Conservation (phyloP, 176 grass and related monocot species). For the Sorghum bicolor region DNA sequence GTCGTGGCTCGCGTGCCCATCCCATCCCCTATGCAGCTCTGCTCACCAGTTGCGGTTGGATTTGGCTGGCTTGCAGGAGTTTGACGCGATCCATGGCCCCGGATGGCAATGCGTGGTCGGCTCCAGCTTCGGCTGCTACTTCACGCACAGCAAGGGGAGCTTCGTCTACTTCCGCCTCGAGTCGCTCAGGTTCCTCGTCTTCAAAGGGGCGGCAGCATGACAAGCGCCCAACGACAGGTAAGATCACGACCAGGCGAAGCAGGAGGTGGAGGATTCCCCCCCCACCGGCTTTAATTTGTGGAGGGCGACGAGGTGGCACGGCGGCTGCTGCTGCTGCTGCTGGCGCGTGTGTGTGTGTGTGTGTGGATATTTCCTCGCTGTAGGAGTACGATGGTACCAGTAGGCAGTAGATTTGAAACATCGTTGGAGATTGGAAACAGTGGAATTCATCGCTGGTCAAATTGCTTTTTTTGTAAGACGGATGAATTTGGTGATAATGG, state of each 20-base stretch:
- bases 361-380: neutral
- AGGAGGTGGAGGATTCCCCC: neutral
- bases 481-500: neutral
- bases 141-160: slow-evolving; percentile 81
- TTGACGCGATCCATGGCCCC: slow-evolving; percentile 67
- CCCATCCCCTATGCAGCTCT: neutral
- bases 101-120: slow-evolving; percentile 98
- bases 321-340: neutral
- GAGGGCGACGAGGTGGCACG: neutral
- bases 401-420: neutral
- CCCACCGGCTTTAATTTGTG: neutral
- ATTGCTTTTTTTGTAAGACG: neutral
- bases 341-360: too few species aligned
- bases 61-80: slow-evolving; percentile 65
- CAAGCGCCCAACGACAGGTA: neutral
- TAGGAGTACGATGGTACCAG: too few species aligned
- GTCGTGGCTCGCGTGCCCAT: neutral
- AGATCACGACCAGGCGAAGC: neutral
- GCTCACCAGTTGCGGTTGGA: neutral
- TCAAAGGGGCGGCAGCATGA: slow-evolving; percentile 56
- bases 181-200: slow-evolving; percentile 86
- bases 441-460: neutral
- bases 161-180: slow-evolving; percentile 92
- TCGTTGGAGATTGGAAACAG: neutral
- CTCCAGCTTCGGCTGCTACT: slow-evolving; percentile 91